These are phyloP conservation scores for Venturia effusa DNA, from an alignment of 2,329 filamentous ascomycete species.

Conservation along the genomic window DNA sequence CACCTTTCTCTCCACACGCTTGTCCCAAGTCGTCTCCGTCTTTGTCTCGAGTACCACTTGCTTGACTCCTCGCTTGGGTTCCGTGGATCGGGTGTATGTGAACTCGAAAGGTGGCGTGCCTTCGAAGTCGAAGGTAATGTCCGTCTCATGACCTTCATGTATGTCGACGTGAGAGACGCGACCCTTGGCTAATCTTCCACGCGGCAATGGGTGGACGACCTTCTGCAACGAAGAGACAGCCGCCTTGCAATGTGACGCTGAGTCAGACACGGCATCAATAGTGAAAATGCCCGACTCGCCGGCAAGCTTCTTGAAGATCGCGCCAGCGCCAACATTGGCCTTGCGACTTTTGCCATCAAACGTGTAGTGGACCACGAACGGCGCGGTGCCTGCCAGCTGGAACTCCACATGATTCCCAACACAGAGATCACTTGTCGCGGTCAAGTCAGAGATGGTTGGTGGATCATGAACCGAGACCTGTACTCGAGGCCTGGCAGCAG, in stretches of 20 bases:
- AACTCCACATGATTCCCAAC: slow-evolving; percentile 92
- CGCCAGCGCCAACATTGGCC: slow-evolving; percentile 67
- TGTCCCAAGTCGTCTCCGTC: slow-evolving; percentile 74
- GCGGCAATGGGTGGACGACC: slow-evolving; percentile 82
- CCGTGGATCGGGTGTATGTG: slow-evolving; percentile 86
- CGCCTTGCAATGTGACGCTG: slow-evolving; percentile 77
- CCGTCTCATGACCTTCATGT: slow-evolving; percentile 88
- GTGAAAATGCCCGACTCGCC: slow-evolving; percentile 82
- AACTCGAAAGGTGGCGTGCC: slow-evolving; percentile 96
- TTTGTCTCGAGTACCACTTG: slow-evolving; percentile 79
- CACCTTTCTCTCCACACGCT: slow-evolving; percentile 70
- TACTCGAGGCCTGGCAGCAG: slow-evolving; percentile 52
- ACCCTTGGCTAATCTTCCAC: slow-evolving; percentile 80
- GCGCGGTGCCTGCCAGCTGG: slow-evolving; percentile 77
- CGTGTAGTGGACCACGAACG: slow-evolving; percentile 86
- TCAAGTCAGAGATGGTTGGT: slow-evolving; percentile 78
- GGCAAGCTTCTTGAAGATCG: slow-evolving; percentile 75
- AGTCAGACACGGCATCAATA: slow-evolving; percentile 79
- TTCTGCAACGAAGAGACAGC: slow-evolving; percentile 52
- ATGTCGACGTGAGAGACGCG: slow-evolving; percentile 76
- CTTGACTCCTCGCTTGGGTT: slow-evolving; percentile 54
- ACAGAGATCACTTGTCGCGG: slow-evolving; percentile 79
- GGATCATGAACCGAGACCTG: slow-evolving; percentile 90
- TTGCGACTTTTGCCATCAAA: slow-evolving; percentile 72
- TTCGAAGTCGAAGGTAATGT: slow-evolving; percentile 90